phyloP scores from a whole-genome alignment of 768 basidiomycete genomes.

The Phylloporus arenicola region DNA sequence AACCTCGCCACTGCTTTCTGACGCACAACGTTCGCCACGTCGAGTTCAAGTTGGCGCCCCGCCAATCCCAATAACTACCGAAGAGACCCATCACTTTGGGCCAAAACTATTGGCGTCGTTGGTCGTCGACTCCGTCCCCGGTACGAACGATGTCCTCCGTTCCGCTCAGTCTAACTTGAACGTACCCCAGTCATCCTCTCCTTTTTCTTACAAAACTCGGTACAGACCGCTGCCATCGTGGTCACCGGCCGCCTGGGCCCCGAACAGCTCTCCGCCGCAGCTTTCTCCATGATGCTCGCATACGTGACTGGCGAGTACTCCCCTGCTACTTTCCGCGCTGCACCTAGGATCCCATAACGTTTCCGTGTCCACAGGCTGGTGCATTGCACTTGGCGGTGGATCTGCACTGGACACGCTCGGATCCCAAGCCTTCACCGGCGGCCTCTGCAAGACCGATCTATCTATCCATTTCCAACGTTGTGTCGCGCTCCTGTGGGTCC shows the following conservation, averaged over 20 bases:
- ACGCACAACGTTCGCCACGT: not conserved
- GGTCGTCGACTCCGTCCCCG: constrained; percentile 53
- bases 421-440: constrained; percentile 71
- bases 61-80: constrained; percentile 17
- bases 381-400: constrained; percentile 71
- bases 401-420: constrained; percentile 75
- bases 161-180: not conserved
- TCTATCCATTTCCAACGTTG: constrained; percentile 71
- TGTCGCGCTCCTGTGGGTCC: constrained; percentile 54
- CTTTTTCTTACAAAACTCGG: constrained; percentile 68
- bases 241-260: constrained; percentile 66
- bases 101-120: constrained; percentile 42
- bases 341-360: constrained; percentile 50
- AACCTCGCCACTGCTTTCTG: constrained; percentile 30
- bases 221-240: constrained; percentile 60
- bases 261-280: constrained; percentile 62
- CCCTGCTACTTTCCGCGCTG: constrained; percentile 13
- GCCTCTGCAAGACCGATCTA: constrained; percentile 53
- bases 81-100: constrained; percentile 14
- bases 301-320: constrained; percentile 69
- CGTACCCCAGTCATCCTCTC: constrained; percentile 51
- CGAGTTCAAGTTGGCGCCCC: constrained; percentile 1
- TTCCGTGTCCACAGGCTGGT: constrained; percentile 52
- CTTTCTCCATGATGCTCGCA: constrained; percentile 72
- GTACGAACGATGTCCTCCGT: constrained; percentile 29